Evolutionary conservation across 208 protist genomes (phyloP).

Genomic region (Crithidia fasciculata): DNA sequence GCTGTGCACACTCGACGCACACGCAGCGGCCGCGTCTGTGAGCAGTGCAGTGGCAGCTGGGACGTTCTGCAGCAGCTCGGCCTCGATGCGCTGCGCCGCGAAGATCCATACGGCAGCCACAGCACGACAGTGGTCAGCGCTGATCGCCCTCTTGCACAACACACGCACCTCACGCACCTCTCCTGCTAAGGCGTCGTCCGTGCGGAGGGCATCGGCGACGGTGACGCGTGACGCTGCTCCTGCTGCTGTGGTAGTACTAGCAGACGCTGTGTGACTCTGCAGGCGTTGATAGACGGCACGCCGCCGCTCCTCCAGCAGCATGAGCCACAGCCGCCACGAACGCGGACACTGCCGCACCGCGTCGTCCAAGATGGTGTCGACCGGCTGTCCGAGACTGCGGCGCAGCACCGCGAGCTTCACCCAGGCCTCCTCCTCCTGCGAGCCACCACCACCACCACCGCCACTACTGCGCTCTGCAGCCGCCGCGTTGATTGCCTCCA

Average conservation of each 20-base stretch:
- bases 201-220: conserved; percentile 12
- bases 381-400: conserved; percentile 37
- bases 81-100: conserved; percentile 63
- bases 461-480: neutral
- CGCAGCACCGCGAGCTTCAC: conserved; percentile 67
- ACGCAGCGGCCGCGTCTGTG: conserved; percentile 39
- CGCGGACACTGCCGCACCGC: conserved; percentile 44
- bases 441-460: neutral
- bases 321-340: conserved; percentile 67
- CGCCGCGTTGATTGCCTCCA: conserved; percentile 29
- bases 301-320: conserved; percentile 59
- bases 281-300: conserved; percentile 17
- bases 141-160: conserved; percentile 49
- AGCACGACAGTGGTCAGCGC: conserved; percentile 48
- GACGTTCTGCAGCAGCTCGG: conserved; percentile 36
- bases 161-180: conserved; percentile 42
- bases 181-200: conserved; percentile 18
- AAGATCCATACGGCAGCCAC: conserved; percentile 70
- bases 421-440: conserved; percentile 50
- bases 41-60: conserved; percentile 43
- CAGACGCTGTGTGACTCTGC: conserved; percentile 3
- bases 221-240: neutral
- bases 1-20: conserved; percentile 18
- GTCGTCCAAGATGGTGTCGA: conserved; percentile 22
- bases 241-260: neutral